These are phyloP conservation scores for Punica granatum DNA, from an alignment of 345 rosid genomes.

Conservation along the genomic window DNA sequence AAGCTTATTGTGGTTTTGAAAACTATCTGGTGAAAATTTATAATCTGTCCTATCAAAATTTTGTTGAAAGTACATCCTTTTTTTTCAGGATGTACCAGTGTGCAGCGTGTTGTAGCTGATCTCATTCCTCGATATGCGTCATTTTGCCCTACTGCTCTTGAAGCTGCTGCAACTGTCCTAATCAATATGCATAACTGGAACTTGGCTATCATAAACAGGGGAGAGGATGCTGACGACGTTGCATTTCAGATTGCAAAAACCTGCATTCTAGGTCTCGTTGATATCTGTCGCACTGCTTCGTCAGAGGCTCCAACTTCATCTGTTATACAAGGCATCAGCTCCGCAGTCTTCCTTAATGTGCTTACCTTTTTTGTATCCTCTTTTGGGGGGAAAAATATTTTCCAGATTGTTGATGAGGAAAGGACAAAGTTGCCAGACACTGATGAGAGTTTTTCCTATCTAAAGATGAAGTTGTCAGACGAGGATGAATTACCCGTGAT, in stretches of 20 bases:
- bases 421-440: conserved; percentile 44
- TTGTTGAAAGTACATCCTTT: not conserved
- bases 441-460: conserved; percentile 37
- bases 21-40: not conserved
- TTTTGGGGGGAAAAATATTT: conserved; percentile 39
- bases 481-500: conserved; percentile 39
- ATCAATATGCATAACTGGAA: conserved; percentile 54
- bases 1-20: not conserved
- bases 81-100: conserved; percentile 87
- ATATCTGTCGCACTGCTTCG: conserved; percentile 64
- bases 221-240: conserved; percentile 65
- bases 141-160: conserved; percentile 70
- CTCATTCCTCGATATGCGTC: conserved; percentile 81
- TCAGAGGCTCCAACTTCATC: conserved; percentile 40
- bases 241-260: conserved; percentile 77
- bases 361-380: conserved; percentile 60
- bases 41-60: not conserved
- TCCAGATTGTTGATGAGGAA: conserved; percentile 53
- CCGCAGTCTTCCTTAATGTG: conserved; percentile 58
- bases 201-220: conserved; percentile 38
- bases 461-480: conserved; percentile 53
- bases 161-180: conserved; percentile 61
- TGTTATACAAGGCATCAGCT: conserved; percentile 49
- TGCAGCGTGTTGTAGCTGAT: conserved; percentile 79
- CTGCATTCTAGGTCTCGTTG: conserved; percentile 77